Conservation (phyloP, 1,284 basidiomycete genomes). For the Anthracocystis panici-leucophaei region DNA sequence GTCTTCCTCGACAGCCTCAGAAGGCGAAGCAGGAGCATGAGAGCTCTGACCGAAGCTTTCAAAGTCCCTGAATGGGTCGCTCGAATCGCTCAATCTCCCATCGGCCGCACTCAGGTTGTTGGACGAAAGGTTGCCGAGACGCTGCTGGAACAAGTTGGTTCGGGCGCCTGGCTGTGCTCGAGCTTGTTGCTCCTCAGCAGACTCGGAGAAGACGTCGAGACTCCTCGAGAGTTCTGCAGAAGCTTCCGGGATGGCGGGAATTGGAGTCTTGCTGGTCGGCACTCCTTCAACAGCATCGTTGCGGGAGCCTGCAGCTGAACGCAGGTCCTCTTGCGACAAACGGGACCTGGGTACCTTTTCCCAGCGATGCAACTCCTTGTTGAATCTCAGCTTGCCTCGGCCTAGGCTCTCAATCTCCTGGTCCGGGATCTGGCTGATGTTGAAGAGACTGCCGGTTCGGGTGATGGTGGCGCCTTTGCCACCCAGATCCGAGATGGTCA, state of each 20-base stretch:
- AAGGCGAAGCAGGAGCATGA: slow-evolving; percentile 22
- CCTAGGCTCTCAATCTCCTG: slow-evolving; percentile 52
- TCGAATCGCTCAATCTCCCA: slow-evolving; percentile 41
- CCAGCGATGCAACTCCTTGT: slow-evolving; percentile 50
- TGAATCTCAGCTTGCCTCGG: slow-evolving; percentile 52
- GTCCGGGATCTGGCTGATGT: slow-evolving; percentile 55
- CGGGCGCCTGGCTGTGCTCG: slow-evolving; percentile 19
- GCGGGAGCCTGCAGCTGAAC: slow-evolving; percentile 37
- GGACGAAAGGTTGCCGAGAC: slow-evolving; percentile 25
- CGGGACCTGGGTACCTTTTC: slow-evolving; percentile 38
- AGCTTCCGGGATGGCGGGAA: slow-evolving; percentile 44
- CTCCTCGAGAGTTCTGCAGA: slow-evolving; percentile 39
- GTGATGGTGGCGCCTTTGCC: slow-evolving; percentile 52
- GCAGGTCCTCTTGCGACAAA: slow-evolving; percentile 40
- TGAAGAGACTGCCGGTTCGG: slow-evolving; percentile 49
- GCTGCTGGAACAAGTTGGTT: slow-evolving; percentile 46
- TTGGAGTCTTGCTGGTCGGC: slow-evolving; percentile 31
- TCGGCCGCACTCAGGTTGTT: slow-evolving; percentile 31
- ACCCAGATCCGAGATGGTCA: slow-evolving; percentile 40
- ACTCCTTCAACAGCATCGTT: slow-evolving; percentile 19
- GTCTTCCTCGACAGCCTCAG: slow-evolving; percentile 4
- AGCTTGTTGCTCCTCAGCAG: slow-evolving; percentile 38
- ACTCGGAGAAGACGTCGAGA: slow-evolving; percentile 47
- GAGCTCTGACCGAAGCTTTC: slow-evolving; percentile 57
- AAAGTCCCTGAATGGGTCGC: slow-evolving; percentile 54